A percentile compares a stretch with the other conserved stretches of the same genome.
phyloP scores from a whole-genome alignment of 331 rosid species.

The Quercus lobata region DNA sequence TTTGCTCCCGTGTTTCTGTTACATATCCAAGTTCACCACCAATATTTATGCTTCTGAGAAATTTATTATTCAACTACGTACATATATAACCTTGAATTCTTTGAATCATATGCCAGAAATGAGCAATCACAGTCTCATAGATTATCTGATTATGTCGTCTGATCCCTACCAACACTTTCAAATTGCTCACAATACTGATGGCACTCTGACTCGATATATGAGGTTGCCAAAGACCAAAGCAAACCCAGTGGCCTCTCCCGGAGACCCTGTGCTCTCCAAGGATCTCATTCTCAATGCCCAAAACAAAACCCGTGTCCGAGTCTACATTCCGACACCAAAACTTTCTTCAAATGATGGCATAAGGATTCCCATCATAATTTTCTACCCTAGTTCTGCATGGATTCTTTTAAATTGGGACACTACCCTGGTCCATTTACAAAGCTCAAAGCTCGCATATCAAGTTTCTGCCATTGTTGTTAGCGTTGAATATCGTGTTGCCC shows the following conservation, averaged over 20 bases:
- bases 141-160: slow-evolving; percentile 14
- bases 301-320: slow-evolving; percentile 29
- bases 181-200: slow-evolving; percentile 30
- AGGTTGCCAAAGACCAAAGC: background rate
- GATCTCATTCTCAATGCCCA: slow-evolving; percentile 30
- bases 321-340: slow-evolving; percentile 42
- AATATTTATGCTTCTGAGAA: too few relatives aligned
- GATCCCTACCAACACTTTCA: slow-evolving; percentile 33
- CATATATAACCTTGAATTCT: too few relatives aligned
- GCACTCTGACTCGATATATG: slow-evolving; percentile 30
- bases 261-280: slow-evolving; percentile 26
- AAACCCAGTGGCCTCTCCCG: slow-evolving; percentile 15
- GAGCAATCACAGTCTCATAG: too few relatives aligned
- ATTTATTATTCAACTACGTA: too few relatives aligned
- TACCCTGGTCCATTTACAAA: background rate
- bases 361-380: slow-evolving; percentile 46
- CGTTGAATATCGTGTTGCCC: slow-evolving; percentile 34
- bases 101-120: too few relatives aligned
- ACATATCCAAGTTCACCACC: too few relatives aligned
- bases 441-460: slow-evolving; percentile 15
- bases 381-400: slow-evolving; percentile 48
- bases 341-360: slow-evolving; percentile 57
- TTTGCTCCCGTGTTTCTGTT: too few relatives aligned
- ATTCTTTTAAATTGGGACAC: slow-evolving; percentile 16
- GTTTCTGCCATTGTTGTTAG: slow-evolving; percentile 45